Percentiles rank a stretch among this genome's conserved stretches.
phyloP scores from a whole-genome alignment of 2,329 filamentous ascomycete species.

The Lecanicillium sp. region DNA sequence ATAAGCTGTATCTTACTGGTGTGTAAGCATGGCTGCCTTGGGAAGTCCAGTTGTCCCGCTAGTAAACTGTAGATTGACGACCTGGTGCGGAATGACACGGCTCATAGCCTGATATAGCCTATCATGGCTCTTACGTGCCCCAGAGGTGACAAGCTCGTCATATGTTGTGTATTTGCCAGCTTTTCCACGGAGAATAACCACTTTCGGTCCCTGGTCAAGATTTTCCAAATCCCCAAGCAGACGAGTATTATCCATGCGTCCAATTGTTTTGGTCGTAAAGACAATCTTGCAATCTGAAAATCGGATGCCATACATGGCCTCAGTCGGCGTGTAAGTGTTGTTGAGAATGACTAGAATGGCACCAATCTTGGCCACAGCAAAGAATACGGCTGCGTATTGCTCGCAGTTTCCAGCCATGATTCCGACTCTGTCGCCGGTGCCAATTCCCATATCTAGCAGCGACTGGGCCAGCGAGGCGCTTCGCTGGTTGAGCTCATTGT shows the following conservation, averaged over 20 bases:
- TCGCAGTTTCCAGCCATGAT: constrained; percentile 75
- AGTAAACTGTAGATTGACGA: constrained; percentile 69
- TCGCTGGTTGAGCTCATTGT: constrained; percentile 55
- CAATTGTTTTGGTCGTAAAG: constrained; percentile 64
- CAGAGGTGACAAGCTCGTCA: constrained; percentile 44
- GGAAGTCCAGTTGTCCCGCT: constrained; percentile 66
- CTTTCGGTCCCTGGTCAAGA: constrained; percentile 35
- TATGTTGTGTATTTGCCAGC: constrained; percentile 51
- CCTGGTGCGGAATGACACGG: constrained; percentile 53
- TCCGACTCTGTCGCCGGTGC: constrained; percentile 60
- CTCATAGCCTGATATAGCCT: constrained; percentile 44
- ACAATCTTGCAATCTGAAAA: constrained; percentile 66
- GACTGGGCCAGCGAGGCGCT: constrained; percentile 55
- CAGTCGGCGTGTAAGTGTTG: constrained; percentile 70
- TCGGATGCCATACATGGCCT: constrained; percentile 61
- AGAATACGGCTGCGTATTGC: constrained; percentile 72
- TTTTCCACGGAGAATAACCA: constrained; percentile 53
- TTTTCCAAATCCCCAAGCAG: constrained; percentile 47
- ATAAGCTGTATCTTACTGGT: constrained; percentile 41
- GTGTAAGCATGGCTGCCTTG: constrained; percentile 68
- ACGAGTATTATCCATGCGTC: constrained; percentile 52
- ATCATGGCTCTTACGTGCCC: constrained; percentile 38
- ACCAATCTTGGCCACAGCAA: constrained; percentile 59
- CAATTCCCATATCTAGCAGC: constrained; percentile 57
- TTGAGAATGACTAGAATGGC: constrained; percentile 70